These are phyloP conservation scores for Fusarium sp. DNA, from an alignment of 2,329 filamentous ascomycete species.

Conservation along the genomic window DNA sequence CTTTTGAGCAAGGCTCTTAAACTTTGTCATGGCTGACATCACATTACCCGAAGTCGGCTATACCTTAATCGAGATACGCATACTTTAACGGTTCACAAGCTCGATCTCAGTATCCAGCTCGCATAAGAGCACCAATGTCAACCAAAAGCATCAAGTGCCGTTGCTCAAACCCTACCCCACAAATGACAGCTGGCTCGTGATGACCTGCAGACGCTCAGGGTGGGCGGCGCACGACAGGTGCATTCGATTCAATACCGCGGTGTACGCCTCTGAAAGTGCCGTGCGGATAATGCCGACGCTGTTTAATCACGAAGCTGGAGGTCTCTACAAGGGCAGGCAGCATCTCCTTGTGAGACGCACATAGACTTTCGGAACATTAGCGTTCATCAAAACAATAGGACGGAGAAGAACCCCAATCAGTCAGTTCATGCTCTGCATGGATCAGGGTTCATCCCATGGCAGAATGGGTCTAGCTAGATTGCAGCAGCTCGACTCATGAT, in stretches of 20 bases:
- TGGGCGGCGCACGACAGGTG: constrained; percentile 21
- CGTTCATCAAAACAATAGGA: constrained; percentile 13
- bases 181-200: constrained; percentile 39
- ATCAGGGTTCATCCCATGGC: constrained; percentile 24
- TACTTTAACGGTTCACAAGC: constrained; percentile 5
- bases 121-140: constrained; percentile 15
- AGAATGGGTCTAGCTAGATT: constrained; percentile 30
- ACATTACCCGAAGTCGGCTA: constrained; percentile 1
- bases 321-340: neutral
- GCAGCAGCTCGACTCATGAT: constrained; percentile 30
- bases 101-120: constrained; percentile 5
- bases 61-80: constrained; percentile 8
- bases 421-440: constrained; percentile 18
- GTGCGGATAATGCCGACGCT: constrained; percentile 26
- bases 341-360: constrained; percentile 17
- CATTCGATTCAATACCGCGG: constrained; percentile 12
- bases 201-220: constrained; percentile 30
- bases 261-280: constrained; percentile 11
- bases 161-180: constrained; percentile 30
- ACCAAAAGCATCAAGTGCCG: constrained; percentile 22
- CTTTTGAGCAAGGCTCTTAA: constrained; percentile 6
- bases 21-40: constrained; percentile 35
- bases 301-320: constrained; percentile 3
- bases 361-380: constrained; percentile 29
- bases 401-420: constrained; percentile 30